Evolutionary conservation across 176 grass and related monocot genomes (phyloP).

Genomic region (Typha latifolia): DNA sequence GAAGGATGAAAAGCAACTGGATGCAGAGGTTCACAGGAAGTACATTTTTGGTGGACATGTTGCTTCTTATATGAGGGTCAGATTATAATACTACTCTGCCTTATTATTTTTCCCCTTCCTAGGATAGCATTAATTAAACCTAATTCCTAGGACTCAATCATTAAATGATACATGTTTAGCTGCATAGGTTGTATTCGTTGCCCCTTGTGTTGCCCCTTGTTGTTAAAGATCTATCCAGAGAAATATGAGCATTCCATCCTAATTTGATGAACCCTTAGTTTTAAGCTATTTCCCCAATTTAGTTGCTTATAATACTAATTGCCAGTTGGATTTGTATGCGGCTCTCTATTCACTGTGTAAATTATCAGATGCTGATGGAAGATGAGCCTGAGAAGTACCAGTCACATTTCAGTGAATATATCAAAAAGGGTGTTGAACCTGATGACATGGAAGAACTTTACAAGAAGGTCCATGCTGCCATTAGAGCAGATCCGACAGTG

Average conservation of each 20-base stretch:
- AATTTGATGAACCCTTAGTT: not conserved
- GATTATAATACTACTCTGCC: not conserved
- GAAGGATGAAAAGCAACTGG: conserved; percentile 58
- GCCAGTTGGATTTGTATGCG: not conserved
- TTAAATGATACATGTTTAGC: too few species aligned
- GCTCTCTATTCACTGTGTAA: not conserved
- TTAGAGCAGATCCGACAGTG: conserved; percentile 39
- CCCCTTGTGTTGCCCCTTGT: too few species aligned
- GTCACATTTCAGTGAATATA: conserved; percentile 66
- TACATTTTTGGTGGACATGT: conserved; percentile 74
- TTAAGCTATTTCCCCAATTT: not conserved
- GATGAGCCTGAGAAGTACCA: conserved; percentile 87
- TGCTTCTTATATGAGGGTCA: conserved; percentile 75
- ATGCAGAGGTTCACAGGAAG: conserved; percentile 64
- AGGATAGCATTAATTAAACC: not conserved
- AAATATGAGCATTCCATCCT: too few species aligned
- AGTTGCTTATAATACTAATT: not conserved
- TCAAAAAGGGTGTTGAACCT: conserved; percentile 52
- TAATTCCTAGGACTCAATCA: too few species aligned
- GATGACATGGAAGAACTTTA: conserved; percentile 67
- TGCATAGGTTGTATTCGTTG: too few species aligned
- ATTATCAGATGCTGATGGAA: conserved; percentile 42
- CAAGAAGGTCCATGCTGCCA: conserved; percentile 90
- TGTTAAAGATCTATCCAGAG: too few species aligned
- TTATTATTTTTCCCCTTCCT: not conserved